Conservation (phyloP, 345 rosid genomes). For the Excoecaria cochinchinensis region DNA sequence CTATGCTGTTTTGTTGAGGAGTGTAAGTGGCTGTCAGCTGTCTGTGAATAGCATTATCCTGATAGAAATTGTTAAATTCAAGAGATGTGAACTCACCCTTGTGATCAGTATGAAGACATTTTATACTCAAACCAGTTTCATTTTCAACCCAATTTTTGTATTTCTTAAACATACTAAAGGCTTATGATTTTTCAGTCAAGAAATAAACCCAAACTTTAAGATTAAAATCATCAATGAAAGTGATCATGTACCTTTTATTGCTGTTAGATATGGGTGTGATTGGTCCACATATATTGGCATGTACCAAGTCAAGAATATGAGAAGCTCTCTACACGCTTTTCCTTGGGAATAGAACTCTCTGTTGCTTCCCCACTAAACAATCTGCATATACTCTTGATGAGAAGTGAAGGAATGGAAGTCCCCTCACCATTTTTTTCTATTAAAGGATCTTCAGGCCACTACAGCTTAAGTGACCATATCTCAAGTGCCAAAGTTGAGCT, state of each 20-base stretch:
- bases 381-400: neutral
- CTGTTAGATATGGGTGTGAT: too few relatives aligned
- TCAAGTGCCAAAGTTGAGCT: neutral
- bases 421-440: slow-evolving; percentile 3
- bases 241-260: too few relatives aligned
- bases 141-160: too few relatives aligned
- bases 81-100: neutral
- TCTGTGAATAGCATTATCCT: neutral
- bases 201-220: too few relatives aligned
- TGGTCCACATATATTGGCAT: too few relatives aligned
- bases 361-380: slow-evolving; percentile 14
- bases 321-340: too few relatives aligned
- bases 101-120: neutral
- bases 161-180: too few relatives aligned
- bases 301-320: too few relatives aligned
- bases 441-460: neutral
- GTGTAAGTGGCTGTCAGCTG: neutral
- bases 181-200: too few relatives aligned
- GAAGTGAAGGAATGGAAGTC: neutral
- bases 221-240: too few relatives aligned
- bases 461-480: neutral
- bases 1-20: neutral
- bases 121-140: too few relatives aligned
- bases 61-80: neutral
- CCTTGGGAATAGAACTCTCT: neutral